Evolutionary conservation across 169 alveolate genomes (phyloP), one percentile per base, ranked within the genome.

Genomic region (Cryptosporidium parvum): DNA sequence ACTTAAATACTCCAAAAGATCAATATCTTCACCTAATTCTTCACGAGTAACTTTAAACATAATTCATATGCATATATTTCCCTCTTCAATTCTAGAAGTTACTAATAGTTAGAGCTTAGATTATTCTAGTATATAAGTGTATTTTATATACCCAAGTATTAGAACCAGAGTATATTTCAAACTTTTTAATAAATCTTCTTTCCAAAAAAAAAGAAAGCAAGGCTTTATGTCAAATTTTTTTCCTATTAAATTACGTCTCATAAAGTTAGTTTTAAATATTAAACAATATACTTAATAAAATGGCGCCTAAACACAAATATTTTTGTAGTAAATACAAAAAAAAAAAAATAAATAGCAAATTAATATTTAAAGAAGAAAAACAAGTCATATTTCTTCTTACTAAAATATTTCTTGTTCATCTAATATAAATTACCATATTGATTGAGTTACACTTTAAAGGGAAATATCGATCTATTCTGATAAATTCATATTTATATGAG

Each of bases 1-100:
- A 91, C 93, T 89, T 48, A 92, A 56, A 85, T 89, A 92, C 3
- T 92, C 94, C 33, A 42, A 85, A 70, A 92, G 52, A 14, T 72
- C 94, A 44, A 58, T 52, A 51, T 92, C 94, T 62, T 72, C 86
- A 51, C 93, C 91, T 52, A 92, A 58, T 23, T 92, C 94, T 56
- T 61, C 75, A n/a, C 91, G 91, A 23, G 91, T 53, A 33, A 92
- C 91, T 39, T 51, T 61, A 39, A 92, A 92, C 94, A 92, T 92
- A 58, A 65, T 80, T 62, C 89, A 80, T 80, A 59, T 31, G 51
- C 52, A 33, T 80, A 59, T 18, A 80, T 29, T 42, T 35, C 14
- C 72, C 31, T 65, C 53, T 33, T 21, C 1, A 31, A 35, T 56
- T 56, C 21, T 39, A 3, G 80, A 33, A 69, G n/a, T 35, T 7